Conservation (phyloP, 169 alveolate genomes). For the Babesia divergens region DNA sequence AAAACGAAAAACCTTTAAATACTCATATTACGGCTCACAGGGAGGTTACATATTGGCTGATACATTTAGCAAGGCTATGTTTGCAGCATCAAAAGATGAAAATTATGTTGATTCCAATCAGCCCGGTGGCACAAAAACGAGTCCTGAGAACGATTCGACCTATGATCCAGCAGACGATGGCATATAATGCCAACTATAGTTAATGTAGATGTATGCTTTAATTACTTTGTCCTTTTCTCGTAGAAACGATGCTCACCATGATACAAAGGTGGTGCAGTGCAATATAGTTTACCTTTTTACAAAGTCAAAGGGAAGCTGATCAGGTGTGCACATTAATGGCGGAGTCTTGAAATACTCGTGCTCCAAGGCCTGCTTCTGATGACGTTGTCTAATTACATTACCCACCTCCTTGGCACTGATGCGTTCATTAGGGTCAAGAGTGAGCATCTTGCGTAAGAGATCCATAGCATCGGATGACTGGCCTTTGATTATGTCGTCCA, state of each 20-base stretch:
- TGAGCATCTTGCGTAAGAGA: slow-evolving; percentile 64
- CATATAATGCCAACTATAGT: too few species aligned
- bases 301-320: slow-evolving; percentile 55
- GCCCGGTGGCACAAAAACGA: too few species aligned
- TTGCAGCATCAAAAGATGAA: too few species aligned
- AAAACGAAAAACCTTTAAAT: not conserved
- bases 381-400: not conserved
- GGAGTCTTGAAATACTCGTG: slow-evolving; percentile 77
- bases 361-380: slow-evolving; percentile 64
- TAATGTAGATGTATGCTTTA: too few species aligned
- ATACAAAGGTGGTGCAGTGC: too few species aligned
- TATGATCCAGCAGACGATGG: too few species aligned
- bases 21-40: not conserved
- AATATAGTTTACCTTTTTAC: not conserved
- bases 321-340: slow-evolving; percentile 69
- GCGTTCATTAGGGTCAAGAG: slow-evolving; percentile 78
- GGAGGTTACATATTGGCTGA: not conserved
- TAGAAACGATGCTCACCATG: too few species aligned
- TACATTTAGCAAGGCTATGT: not conserved
- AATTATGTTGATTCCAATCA: too few species aligned
- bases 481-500: slow-evolving; percentile 41
- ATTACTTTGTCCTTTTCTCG: too few species aligned
- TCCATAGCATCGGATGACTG: slow-evolving; percentile 46
- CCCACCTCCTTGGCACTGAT: slow-evolving; percentile 74
- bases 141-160: too few species aligned